Evolutionary conservation across 352 stramenopile genomes (phyloP).

Genomic region (Phytopythium delawarense): DNA sequence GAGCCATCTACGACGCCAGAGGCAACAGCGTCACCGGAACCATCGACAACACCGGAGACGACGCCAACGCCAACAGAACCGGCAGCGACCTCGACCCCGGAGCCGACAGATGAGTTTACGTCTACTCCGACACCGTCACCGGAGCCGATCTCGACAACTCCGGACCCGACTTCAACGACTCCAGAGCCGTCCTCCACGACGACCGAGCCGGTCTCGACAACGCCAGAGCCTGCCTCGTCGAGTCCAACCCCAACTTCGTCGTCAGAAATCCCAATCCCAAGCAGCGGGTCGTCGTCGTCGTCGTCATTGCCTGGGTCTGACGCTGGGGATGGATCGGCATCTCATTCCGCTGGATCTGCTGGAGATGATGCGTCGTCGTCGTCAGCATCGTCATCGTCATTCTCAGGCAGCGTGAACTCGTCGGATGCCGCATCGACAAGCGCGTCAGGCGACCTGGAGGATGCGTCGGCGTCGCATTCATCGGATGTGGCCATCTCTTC

Average conservation of each 20-base stretch:
- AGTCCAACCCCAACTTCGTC: background rate
- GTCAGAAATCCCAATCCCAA: background rate
- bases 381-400: background rate
- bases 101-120: background rate
- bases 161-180: background rate
- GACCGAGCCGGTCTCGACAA: background rate
- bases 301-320: background rate
- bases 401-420: background rate
- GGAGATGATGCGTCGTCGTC: background rate
- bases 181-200: background rate
- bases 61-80: no score
- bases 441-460: background rate
- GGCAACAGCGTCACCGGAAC: background rate
- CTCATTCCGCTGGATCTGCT: background rate
- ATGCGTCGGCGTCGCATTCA: background rate
- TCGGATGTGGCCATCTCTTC: background rate
- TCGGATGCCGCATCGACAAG: background rate
- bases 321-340: background rate
- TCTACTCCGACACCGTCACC: background rate
- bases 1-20: background rate
- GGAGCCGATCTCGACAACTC: background rate
- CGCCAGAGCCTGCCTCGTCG: background rate
- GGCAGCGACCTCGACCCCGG: no score
- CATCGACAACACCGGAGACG: background rate
- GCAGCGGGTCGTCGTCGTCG: background rate